A percentile compares a stretch with the other conserved stretches of the same genome.
phyloP scores from a whole-genome alignment of 2,329 filamentous ascomycete species.

The Calonectria pteridis region DNA sequence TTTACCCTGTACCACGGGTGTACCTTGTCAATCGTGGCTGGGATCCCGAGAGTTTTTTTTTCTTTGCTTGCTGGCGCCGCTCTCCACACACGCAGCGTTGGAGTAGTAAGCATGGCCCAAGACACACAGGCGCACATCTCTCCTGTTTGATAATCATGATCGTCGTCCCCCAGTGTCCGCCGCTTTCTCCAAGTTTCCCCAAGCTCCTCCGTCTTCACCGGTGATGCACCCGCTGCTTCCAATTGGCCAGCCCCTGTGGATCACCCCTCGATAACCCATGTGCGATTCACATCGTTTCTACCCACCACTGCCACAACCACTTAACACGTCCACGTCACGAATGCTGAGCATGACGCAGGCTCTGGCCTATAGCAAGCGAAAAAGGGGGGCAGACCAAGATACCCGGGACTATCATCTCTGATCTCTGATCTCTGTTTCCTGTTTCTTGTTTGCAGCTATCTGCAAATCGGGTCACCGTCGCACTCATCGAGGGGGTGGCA shows the following conservation, averaged over 20 bases:
- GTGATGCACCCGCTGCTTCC: not conserved
- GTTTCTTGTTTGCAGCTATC: not conserved
- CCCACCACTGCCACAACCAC: conserved; percentile 7
- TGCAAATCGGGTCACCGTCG: not conserved
- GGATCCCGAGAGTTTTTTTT: not conserved
- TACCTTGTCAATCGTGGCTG: not conserved
- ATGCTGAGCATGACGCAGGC: not conserved
- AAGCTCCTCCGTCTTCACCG: not conserved
- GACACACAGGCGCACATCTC: conserved; percentile 5
- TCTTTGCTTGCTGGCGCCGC: not conserved
- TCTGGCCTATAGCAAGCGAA: not conserved
- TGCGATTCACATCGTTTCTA: conserved; percentile 8
- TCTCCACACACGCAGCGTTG: not conserved
- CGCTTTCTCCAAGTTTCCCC: not conserved
- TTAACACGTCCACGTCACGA: conserved; percentile 1
- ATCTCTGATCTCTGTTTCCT: not conserved
- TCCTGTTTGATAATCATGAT: conserved; percentile 20
- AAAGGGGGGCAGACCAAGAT: not conserved
- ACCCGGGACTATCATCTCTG: too few relatives aligned
- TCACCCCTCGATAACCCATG: conserved; percentile 12
- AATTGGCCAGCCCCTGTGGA: conserved; percentile 20
- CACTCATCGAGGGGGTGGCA: not conserved
- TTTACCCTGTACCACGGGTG: not conserved
- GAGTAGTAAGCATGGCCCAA: not conserved
- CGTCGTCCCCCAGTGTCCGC: conserved; percentile 8